These are phyloP conservation scores for Macadamia tetraphylla DNA, from an alignment of 164 flowering plant species.

Conservation along the genomic window DNA sequence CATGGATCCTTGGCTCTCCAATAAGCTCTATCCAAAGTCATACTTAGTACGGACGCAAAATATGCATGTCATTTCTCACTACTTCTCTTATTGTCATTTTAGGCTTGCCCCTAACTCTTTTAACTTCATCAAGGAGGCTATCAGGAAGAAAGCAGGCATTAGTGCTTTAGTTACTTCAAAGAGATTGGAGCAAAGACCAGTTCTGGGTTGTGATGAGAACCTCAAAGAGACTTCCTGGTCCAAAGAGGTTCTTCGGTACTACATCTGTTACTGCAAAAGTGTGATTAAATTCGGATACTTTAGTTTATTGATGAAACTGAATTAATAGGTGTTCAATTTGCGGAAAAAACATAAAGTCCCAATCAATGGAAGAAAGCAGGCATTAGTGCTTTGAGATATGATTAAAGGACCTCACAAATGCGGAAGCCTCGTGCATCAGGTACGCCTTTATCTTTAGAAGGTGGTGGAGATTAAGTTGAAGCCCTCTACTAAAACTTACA, in stretches of 20 bases:
- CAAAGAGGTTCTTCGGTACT: conserved; percentile 36
- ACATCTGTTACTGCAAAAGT: neutral
- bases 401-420: neutral
- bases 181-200: conserved; percentile 48
- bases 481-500: conserved; percentile 31
- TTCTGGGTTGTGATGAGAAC: conserved; percentile 50
- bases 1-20: no score
- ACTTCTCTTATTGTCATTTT: no score
- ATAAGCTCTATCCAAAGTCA: no score
- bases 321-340: conserved; percentile 44
- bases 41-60: no score
- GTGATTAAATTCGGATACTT: no score
- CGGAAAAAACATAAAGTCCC: conserved; percentile 40
- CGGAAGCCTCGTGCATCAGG: no score
- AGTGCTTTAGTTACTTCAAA: no score
- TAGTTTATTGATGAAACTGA: neutral
- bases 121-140: no score
- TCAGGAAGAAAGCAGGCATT: no score
- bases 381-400: conserved; percentile 30
- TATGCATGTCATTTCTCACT: no score
- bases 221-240: conserved; percentile 31
- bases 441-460: conserved; percentile 23
- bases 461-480: conserved; percentile 31
- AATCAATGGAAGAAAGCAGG: conserved; percentile 36
- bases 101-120: no score